phyloP scores from a whole-genome alignment of 306 rosid genomes.

The Clitoria ternatea region DNA sequence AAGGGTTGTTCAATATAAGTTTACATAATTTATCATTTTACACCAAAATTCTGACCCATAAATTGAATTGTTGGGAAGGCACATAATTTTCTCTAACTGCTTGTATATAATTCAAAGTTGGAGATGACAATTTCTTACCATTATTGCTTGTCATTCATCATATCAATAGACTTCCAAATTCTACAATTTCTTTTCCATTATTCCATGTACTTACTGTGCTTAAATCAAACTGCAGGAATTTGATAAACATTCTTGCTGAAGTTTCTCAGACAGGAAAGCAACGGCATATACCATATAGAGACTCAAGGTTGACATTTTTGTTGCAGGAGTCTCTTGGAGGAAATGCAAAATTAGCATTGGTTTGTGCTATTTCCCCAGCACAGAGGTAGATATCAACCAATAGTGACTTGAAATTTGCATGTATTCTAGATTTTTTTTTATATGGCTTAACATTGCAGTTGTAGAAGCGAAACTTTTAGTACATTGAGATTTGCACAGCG shows the following conservation, averaged over 20 bases:
- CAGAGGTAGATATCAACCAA: conserved; percentile 51
- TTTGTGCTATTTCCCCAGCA: conserved; percentile 88
- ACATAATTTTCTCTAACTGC: background rate
- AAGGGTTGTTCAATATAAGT: background rate
- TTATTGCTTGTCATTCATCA: background rate
- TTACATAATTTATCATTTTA: conserved; percentile 4
- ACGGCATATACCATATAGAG: conserved; percentile 93
- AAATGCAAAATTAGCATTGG: conserved; percentile 86
- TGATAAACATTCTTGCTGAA: conserved; percentile 96
- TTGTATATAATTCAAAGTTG: background rate
- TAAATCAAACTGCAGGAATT: conserved; percentile 61
- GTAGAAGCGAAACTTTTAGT: conserved; percentile 83
- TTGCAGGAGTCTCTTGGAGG: conserved; percentile 98
- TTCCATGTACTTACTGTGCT: conserved; percentile 10
- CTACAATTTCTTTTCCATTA: background rate
- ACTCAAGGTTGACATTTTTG: conserved; percentile 82
- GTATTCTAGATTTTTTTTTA: conserved; percentile 31
- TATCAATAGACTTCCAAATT: background rate
- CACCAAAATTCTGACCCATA: background rate
- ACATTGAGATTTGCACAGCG: conserved; percentile 93
- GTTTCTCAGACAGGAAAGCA: conserved; percentile 91
- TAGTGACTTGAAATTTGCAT: background rate
- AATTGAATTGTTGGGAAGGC: background rate
- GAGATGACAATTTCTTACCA: background rate
- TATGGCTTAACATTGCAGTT: conserved; percentile 45